phyloP scores from a whole-genome alignment of 2,329 filamentous ascomycete genomes.

The Teratosphaeria viscida region DNA sequence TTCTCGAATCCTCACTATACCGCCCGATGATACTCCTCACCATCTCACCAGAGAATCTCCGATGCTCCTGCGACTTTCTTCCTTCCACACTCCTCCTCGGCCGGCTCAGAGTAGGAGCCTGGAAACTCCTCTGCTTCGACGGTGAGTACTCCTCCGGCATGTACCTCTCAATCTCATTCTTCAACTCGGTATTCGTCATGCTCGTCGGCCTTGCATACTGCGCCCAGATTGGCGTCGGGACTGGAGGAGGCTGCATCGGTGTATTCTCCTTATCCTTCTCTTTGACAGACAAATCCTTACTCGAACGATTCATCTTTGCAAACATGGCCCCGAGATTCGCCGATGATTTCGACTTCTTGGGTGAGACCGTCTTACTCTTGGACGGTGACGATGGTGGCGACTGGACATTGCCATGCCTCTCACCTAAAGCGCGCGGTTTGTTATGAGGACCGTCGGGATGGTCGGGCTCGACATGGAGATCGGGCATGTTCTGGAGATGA shows the following conservation, averaged over 20 bases:
- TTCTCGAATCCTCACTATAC: slow-evolving; percentile 21
- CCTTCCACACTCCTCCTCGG: slow-evolving; percentile 17
- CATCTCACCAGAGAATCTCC: slow-evolving; percentile 12
- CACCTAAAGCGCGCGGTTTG: slow-evolving; percentile 17
- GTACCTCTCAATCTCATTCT: slow-evolving; percentile 47
- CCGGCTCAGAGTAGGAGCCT: slow-evolving; percentile 31
- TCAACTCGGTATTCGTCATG: slow-evolving; percentile 34
- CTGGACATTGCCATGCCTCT: slow-evolving; percentile 22
- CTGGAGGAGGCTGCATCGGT: slow-evolving; percentile 44
- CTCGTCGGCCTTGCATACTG: slow-evolving; percentile 46
- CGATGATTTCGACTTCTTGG: slow-evolving; percentile 68
- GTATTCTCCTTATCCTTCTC: slow-evolving; percentile 73
- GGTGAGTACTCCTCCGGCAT: slow-evolving; percentile 51
- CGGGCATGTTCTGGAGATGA: too few species aligned
- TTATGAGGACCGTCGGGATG: slow-evolving; percentile 32
- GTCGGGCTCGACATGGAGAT: slow-evolving; percentile 23
- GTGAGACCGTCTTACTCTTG: slow-evolving; percentile 17
- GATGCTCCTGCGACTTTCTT: slow-evolving; percentile 5
- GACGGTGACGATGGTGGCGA: slow-evolving; percentile 22
- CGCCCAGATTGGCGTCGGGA: slow-evolving; percentile 63
- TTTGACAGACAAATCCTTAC: slow-evolving; percentile 49
- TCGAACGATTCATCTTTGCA: slow-evolving; percentile 57
- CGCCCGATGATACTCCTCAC: slow-evolving; percentile 10
- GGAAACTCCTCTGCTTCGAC: slow-evolving; percentile 51
- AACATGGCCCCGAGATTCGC: slow-evolving; percentile 72